Conservation (phyloP, 2,329 filamentous ascomycete genomes). For the Beauveria sp. region DNA sequence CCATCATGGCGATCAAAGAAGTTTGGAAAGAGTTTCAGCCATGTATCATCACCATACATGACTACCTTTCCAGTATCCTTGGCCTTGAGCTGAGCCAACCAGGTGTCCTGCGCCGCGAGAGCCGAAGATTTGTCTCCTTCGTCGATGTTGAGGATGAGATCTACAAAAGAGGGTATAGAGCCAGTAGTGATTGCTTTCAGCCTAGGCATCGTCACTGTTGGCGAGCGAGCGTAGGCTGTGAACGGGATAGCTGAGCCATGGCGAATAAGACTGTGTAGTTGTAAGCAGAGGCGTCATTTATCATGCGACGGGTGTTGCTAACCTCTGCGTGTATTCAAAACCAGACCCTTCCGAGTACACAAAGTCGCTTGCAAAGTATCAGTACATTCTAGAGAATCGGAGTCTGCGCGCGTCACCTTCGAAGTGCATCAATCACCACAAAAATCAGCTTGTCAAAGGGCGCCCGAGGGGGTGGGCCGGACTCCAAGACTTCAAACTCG, state of each 20-base stretch:
- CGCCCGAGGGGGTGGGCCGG: slow-evolving; percentile 51
- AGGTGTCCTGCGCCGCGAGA: slow-evolving; percentile 83
- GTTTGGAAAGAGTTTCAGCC: slow-evolving; percentile 90
- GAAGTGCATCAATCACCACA: slow-evolving; percentile 94
- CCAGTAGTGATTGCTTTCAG: slow-evolving; percentile 97
- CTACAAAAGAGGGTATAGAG: slow-evolving; percentile 95
- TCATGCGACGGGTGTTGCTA: slow-evolving; percentile 18
- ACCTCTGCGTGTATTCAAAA: slow-evolving; percentile 86
- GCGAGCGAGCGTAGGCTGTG: slow-evolving; percentile 91
- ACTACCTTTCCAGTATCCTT: slow-evolving; percentile 66
- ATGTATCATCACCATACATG: slow-evolving; percentile 97
- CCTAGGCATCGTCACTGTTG: slow-evolving; percentile 96
- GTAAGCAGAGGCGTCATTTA: slow-evolving; percentile 10
- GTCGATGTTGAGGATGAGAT: slow-evolving; percentile 93
- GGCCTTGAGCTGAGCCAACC: slow-evolving; percentile 86
- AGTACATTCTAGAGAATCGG: background rate
- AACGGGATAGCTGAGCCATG: slow-evolving; percentile 81
- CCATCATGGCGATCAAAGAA: slow-evolving; percentile 85
- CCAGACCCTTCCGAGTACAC: slow-evolving; percentile 76
- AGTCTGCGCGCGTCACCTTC: slow-evolving; percentile 52
- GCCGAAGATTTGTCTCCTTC: slow-evolving; percentile 89
- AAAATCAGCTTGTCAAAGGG: slow-evolving; percentile 88
- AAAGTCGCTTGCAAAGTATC: slow-evolving; percentile 63
- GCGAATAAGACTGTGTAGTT: slow-evolving; percentile 63
- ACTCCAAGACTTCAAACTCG: slow-evolving; percentile 49